Evolutionary conservation across 805 yeast species (phyloP), one percentile per base, ranked within the genome.

Genomic region (Yamadazyma laniorum): DNA sequence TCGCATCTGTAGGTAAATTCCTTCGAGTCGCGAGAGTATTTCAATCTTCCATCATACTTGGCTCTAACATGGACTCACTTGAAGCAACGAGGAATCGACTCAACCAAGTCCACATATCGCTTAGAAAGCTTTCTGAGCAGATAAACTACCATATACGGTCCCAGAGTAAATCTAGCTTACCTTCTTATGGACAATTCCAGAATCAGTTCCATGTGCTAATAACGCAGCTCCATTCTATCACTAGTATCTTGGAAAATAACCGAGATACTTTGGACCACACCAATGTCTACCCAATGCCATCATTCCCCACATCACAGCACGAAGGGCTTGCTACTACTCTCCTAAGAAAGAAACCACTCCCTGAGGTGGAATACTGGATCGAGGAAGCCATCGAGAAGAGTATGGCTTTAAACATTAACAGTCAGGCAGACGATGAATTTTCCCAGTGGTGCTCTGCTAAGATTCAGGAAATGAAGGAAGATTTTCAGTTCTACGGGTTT

Each of bases 291-390:
- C 99, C 99, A 1, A 66, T 86, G 37, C 83, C 90, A 0, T 74
- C 75, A 15, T 93, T 91, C 56, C 97, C 97, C 6, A 78, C 95
- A 0, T 76, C 87, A 1, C 84, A 86, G 30, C 90, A 86, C 47
- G 90, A 85, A 51, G 85, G 88, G 2, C 69, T 93, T 25, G 63
- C 90, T 35, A 85, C 95, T 0, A 89, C 97, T 0, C 66, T 93
- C 43, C 60, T 93, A 43, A 74, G 98, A 42, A 93, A 90, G 57
- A 91, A 90, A 56, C 82, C 83, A 34, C 66, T 86, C 8, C 98
- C 99, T 0, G 97, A 90, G 45, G 95, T 91, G 2, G 85, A 80
- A 35, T 85, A 79, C 32, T 91, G 98, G 97, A 75, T 89, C 6
- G 70, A 70, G 23, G 59, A 64, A 15, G 67, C 53, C 47, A 30